A percentile compares a stretch with the other conserved stretches of the same genome.
phyloP scores from a whole-genome alignment of 2,329 filamentous ascomycete genomes.

The Colletotrichum kahawae region DNA sequence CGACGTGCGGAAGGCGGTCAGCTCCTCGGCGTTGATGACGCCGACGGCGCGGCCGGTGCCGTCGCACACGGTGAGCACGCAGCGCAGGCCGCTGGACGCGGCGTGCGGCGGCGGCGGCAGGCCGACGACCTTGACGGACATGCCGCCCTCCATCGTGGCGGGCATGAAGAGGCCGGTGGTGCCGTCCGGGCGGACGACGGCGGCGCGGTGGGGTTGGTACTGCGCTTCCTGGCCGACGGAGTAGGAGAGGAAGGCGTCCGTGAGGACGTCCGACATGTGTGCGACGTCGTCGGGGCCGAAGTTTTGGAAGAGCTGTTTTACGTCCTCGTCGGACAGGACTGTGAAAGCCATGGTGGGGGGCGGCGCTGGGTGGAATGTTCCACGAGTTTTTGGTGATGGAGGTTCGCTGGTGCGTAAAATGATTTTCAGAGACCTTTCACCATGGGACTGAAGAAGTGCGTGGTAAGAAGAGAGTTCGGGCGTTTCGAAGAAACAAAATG shows the following conservation, averaged over 20 bases:
- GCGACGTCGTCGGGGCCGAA: slow-evolving; percentile 58
- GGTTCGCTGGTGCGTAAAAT: background rate
- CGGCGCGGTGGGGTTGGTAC: slow-evolving; percentile 66
- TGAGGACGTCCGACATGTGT: slow-evolving; percentile 61
- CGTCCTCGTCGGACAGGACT: slow-evolving; percentile 63
- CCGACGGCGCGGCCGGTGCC: slow-evolving; percentile 53
- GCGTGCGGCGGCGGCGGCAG: slow-evolving; percentile 28
- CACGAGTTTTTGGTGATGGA: too few species aligned
- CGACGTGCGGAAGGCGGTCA: slow-evolving; percentile 73
- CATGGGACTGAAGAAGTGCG: rapidly evolving
- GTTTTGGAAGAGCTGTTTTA: slow-evolving; percentile 57
- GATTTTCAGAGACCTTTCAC: background rate
- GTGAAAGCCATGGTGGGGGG: slow-evolving; percentile 57
- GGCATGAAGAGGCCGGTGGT: slow-evolving; percentile 72
- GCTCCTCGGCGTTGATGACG: slow-evolving; percentile 69
- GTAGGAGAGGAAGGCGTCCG: slow-evolving; percentile 67
- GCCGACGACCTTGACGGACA: slow-evolving; percentile 69
- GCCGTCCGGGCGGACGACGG: slow-evolving; percentile 64
- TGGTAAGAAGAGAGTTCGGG: background rate
- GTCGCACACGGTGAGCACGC: slow-evolving; percentile 35
- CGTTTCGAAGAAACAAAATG: background rate
- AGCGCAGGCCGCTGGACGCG: slow-evolving; percentile 42
- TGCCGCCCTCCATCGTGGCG: slow-evolving; percentile 60
- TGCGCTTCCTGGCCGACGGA: slow-evolving; percentile 65
- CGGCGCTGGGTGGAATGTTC: too few species aligned